Conservation (phyloP, 2,329 filamentous ascomycete genomes). For the Fusarium austroafricanum region DNA sequence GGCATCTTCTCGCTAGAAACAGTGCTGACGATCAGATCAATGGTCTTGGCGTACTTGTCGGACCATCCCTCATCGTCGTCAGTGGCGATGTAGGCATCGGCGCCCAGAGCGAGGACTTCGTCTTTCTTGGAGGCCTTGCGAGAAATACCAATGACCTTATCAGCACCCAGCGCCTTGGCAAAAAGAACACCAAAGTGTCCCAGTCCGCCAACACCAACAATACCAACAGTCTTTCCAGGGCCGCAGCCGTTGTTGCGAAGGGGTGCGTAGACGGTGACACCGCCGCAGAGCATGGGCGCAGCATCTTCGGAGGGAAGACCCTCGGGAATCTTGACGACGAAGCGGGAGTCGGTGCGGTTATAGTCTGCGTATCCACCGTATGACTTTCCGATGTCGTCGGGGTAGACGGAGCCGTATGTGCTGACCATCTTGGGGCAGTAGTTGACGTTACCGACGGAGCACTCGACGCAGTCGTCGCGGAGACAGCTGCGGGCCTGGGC, state of each 20-base stretch:
- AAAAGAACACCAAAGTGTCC: constrained; percentile 76
- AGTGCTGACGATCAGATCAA: constrained; percentile 70
- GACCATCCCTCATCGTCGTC: constrained; percentile 65
- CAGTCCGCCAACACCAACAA: constrained; percentile 74
- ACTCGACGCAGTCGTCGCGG: constrained; percentile 55
- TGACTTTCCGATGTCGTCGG: constrained; percentile 55
- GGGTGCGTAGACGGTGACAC: constrained; percentile 73
- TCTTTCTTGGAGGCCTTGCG: constrained; percentile 62
- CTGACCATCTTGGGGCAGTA: constrained; percentile 56
- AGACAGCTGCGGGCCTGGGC: constrained; percentile 69
- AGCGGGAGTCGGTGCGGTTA: constrained; percentile 53
- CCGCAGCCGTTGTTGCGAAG: constrained; percentile 71
- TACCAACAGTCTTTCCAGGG: constrained; percentile 73
- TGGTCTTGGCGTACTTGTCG: constrained; percentile 59
- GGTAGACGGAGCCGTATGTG: constrained; percentile 66
- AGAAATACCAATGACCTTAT: constrained; percentile 69
- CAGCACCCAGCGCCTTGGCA: constrained; percentile 73
- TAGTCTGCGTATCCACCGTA: constrained; percentile 61
- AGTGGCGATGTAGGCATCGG: constrained; percentile 59
- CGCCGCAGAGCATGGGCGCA: constrained; percentile 76
- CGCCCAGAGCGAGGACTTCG: constrained; percentile 67
- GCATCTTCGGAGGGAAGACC: constrained; percentile 53
- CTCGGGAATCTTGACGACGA: constrained; percentile 61
- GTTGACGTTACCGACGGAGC: constrained; percentile 54
- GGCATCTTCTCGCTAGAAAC: constrained; percentile 68